Percentiles rank a stretch among this genome's conserved stretches.
Evolutionary conservation across 768 basidiomycete genomes (phyloP).

Genomic region (Lyophyllum atratum): DNA sequence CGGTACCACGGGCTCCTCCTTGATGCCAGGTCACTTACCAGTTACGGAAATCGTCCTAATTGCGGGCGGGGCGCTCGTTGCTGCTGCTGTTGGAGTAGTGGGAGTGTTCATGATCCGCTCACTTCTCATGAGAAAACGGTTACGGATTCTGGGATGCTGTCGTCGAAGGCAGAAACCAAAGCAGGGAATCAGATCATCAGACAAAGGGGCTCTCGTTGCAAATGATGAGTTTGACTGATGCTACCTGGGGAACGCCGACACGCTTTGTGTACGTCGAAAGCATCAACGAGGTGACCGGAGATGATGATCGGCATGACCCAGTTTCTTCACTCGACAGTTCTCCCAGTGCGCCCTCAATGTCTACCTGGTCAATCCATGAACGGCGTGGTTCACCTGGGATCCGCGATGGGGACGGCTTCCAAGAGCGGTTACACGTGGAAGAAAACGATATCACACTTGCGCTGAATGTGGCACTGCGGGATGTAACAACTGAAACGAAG

Average conservation of each 20-base stretch:
- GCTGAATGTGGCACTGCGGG: slow-evolving; percentile 19
- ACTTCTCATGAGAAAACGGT: slow-evolving; percentile 8
- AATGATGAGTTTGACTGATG: slow-evolving; percentile 11
- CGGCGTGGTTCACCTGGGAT: background rate
- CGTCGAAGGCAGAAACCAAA: slow-evolving; percentile 5
- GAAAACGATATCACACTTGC: slow-evolving; percentile 30
- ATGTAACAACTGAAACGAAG: background rate
- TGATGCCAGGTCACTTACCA: slow-evolving; percentile 2
- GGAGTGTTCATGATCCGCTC: slow-evolving; percentile 12
- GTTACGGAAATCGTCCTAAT: slow-evolving; percentile 12
- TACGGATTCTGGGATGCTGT: slow-evolving; percentile 10
- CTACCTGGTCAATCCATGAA: background rate
- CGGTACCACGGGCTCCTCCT: background rate
- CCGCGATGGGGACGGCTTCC: slow-evolving; percentile 16
- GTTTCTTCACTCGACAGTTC: background rate
- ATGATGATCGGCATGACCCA: background rate
- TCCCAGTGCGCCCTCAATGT: background rate
- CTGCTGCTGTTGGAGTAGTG: background rate
- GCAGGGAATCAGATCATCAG: background rate
- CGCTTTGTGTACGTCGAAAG: slow-evolving; percentile 16
- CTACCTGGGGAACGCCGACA: slow-evolving; percentile 16
- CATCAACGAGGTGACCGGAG: background rate
- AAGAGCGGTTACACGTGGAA: slow-evolving; percentile 24
- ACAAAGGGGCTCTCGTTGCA: slow-evolving; percentile 5
- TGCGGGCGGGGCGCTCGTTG: slow-evolving; percentile 9